Conservation (phyloP, 1,284 basidiomycete species). For the Ceratobasidium sp. region DNA sequence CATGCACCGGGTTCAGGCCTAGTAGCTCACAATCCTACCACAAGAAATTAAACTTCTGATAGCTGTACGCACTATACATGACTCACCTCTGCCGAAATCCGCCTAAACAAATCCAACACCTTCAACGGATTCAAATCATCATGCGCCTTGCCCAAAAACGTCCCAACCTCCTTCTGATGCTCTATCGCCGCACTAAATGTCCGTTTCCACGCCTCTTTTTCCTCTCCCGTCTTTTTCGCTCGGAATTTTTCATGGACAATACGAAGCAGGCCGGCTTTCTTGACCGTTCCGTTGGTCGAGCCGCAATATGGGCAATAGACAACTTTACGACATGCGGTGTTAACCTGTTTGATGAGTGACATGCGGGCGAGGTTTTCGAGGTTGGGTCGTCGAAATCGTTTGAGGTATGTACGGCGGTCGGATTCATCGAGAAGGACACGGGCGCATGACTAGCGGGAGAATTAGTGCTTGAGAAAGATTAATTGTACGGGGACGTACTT, state of each 20-base stretch:
- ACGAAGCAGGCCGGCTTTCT: conserved; percentile 91
- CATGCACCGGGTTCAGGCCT: conserved; percentile 89
- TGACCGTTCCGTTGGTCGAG: conserved; percentile 94
- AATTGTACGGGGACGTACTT: conserved; percentile 67
- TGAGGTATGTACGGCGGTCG: conserved; percentile 87
- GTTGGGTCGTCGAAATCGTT: conserved; percentile 89
- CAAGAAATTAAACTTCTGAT: background rate
- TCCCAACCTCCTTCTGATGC: conserved; percentile 87
- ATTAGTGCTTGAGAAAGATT: background rate
- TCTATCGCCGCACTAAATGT: conserved; percentile 88
- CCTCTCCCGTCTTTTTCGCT: conserved; percentile 92
- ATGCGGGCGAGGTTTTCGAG: conserved; percentile 96
- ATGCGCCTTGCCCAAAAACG: conserved; percentile 90
- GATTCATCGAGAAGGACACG: conserved; percentile 92
- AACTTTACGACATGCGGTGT: conserved; percentile 89
- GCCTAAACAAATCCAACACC: conserved; percentile 92
- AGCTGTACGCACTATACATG: conserved; percentile 28
- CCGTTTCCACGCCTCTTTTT: conserved; percentile 89
- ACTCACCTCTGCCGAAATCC: conserved; percentile 90
- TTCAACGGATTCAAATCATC: conserved; percentile 97
- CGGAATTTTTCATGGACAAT: conserved; percentile 99
- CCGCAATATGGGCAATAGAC: conserved; percentile 95
- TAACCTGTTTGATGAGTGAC: conserved; percentile 89
- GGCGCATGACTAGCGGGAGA: conserved; percentile 82
- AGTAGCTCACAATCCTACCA: conserved; percentile 92